Evolutionary conservation across 1,139 yeast species (phyloP).

Genomic region (Geotrichum citri-aurantii): DNA sequence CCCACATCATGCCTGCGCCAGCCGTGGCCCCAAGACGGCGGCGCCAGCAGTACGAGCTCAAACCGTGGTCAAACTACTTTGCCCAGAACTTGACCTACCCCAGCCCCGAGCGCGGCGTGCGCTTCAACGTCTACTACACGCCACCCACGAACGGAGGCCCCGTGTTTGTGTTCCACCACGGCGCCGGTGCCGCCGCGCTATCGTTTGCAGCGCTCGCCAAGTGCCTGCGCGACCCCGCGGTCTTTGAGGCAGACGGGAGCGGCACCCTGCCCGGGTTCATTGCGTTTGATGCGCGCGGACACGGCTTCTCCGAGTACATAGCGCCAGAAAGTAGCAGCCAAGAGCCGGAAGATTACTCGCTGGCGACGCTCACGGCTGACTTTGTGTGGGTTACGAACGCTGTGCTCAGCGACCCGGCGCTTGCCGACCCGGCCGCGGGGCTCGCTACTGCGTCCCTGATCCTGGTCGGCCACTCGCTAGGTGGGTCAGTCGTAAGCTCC

Average conservation of each 20-base stretch:
- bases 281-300: constrained; percentile 78
- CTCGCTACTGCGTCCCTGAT: constrained; percentile 31
- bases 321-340: constrained; percentile 23
- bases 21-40: not conserved
- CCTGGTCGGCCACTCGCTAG: constrained; percentile 85
- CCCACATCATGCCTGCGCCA: not conserved
- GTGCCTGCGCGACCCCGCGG: constrained; percentile 29
- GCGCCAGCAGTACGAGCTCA: constrained; percentile 3
- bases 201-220: constrained; percentile 59
- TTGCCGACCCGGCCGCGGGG: not conserved
- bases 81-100: constrained; percentile 32
- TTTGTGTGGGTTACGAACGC: constrained; percentile 43
- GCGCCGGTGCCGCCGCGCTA: constrained; percentile 87
- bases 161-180: constrained; percentile 75
- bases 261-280: constrained; percentile 29
- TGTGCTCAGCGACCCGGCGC: not conserved
- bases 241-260: constrained; percentile 28
- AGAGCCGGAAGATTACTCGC: constrained; percentile 40
- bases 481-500: constrained; percentile 76
- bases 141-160: constrained; percentile 50
- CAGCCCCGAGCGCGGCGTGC: constrained; percentile 4
- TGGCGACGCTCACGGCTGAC: constrained; percentile 54
- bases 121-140: constrained; percentile 55
- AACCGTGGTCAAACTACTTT: constrained; percentile 42
- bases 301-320: constrained; percentile 48